These are phyloP conservation scores for Leishmania tarentolae DNA, from an alignment of 208 protist genomes.

Conservation along the genomic window DNA sequence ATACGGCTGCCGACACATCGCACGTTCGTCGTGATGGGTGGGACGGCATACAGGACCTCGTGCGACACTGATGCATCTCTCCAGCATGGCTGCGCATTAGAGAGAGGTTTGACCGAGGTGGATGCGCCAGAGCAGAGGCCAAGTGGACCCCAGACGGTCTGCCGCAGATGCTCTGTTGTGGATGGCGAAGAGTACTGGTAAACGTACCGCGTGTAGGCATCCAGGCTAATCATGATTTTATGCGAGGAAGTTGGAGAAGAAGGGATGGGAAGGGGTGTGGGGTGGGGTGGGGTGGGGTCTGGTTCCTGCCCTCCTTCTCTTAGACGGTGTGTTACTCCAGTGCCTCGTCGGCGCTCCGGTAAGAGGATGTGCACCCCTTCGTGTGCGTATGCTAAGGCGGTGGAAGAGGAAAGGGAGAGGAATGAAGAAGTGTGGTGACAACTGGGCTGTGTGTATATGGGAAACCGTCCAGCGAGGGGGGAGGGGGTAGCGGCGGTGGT, in stretches of 20 bases:
- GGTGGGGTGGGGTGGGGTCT: too few species aligned
- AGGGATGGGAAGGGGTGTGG: background rate
- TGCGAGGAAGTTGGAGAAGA: background rate
- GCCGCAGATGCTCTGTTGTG: constrained; percentile 30
- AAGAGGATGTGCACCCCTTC: background rate
- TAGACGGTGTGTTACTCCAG: background rate
- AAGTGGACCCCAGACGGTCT: constrained; percentile 35
- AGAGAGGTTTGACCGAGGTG: background rate
- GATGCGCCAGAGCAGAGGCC: constrained; percentile 8
- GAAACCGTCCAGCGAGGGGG: too few species aligned
- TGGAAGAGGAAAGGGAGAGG: background rate
- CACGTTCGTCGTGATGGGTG: constrained; percentile 44
- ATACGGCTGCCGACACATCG: constrained; percentile 35
- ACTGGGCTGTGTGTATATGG: background rate
- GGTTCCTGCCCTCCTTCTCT: background rate
- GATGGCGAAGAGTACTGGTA: constrained; percentile 31
- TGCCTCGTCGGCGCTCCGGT: background rate
- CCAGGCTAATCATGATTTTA: constrained; percentile 35
- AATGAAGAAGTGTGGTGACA: background rate
- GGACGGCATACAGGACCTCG: constrained; percentile 33
- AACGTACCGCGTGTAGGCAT: constrained; percentile 28
- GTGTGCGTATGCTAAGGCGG: background rate
- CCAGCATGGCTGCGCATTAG: background rate
- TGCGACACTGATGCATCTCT: constrained; percentile 9
- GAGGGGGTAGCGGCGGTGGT: background rate